Conservation (phyloP, 106 monocot genomes). For the Dendrobium chrysotoxum region DNA sequence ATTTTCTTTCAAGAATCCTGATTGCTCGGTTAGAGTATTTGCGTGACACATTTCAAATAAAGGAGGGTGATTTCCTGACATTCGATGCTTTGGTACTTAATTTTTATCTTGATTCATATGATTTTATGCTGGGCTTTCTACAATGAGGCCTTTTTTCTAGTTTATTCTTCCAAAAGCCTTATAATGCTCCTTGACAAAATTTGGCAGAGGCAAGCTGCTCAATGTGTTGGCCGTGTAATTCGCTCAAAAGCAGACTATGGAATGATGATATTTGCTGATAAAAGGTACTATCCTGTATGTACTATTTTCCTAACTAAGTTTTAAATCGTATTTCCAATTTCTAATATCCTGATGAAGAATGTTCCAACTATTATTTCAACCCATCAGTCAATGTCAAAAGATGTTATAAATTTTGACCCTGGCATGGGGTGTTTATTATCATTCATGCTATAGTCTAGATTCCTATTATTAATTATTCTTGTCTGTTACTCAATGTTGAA, state of each 20-base stretch:
- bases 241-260: constrained; percentile 99
- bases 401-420: background rate
- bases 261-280: constrained; percentile 99
- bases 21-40: constrained; percentile 91
- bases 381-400: background rate
- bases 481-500: background rate
- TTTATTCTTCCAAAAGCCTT: background rate
- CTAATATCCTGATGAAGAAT: background rate
- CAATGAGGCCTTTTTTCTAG: background rate
- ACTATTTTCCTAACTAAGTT: background rate
- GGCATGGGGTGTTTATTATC: background rate
- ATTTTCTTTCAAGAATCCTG: constrained; percentile 63
- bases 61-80: constrained; percentile 98
- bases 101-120: background rate
- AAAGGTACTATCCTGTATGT: constrained; percentile 47
- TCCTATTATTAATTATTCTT: background rate
- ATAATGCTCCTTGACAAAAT: background rate
- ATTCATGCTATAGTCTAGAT: background rate
- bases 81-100: constrained; percentile 95
- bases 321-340: background rate
- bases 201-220: constrained; percentile 92
- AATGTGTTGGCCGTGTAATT: constrained; percentile 99
- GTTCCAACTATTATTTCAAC: background rate
- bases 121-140: background rate
- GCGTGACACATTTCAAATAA: constrained; percentile 94